Evolutionary conservation across 176 grass and related monocot species (phyloP).

Genomic region (Avena atlantica): DNA sequence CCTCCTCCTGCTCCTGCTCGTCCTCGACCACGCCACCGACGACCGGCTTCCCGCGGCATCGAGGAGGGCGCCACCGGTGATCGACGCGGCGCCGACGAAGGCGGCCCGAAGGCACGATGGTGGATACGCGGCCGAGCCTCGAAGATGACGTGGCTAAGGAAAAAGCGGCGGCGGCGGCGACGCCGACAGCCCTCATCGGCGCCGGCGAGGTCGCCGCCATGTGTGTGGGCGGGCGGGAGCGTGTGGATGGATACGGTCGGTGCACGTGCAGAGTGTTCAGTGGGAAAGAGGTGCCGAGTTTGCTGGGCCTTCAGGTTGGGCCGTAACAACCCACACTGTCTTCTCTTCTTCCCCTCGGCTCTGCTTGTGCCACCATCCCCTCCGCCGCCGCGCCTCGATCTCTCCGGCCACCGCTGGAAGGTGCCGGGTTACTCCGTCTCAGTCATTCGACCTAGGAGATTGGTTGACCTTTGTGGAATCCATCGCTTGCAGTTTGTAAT

Average conservation of each 20-base stretch:
- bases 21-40: slow-evolving; percentile 27
- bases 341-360: not conserved
- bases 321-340: not conserved
- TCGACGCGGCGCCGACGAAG: not conserved
- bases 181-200: slow-evolving; percentile 39
- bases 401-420: not conserved
- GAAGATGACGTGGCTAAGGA: not conserved
- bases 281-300: not conserved
- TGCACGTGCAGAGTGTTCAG: not conserved
- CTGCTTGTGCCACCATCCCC: not conserved
- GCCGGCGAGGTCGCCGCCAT: slow-evolving; percentile 48
- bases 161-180: not conserved
- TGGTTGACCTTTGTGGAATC: not conserved
- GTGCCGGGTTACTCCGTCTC: not conserved
- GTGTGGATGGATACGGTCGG: slow-evolving; percentile 20
- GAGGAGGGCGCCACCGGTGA: not conserved
- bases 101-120: not conserved
- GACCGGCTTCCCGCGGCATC: slow-evolving; percentile 41
- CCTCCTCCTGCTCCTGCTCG: not conserved
- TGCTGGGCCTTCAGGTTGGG: not conserved
- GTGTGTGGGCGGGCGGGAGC: slow-evolving; percentile 17
- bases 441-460: not conserved
- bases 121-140: not conserved
- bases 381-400: not conserved
- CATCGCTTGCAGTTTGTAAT: not conserved